Evolutionary conservation across 768 basidiomycete genomes (phyloP).

Genomic region (Collybia mongolica): DNA sequence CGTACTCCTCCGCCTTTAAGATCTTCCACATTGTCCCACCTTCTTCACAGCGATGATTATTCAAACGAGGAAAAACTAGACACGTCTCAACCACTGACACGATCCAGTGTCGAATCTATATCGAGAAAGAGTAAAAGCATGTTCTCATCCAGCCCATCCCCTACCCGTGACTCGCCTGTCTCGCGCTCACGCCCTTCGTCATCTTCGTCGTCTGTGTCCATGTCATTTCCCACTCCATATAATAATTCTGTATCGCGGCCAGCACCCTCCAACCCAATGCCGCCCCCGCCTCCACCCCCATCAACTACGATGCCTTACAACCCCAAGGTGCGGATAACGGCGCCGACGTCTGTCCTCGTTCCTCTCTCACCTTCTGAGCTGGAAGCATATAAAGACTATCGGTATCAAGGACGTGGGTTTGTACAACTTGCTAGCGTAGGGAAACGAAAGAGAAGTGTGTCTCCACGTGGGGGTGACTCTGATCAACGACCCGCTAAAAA

Average conservation of each 20-base stretch:
- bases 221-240: conserved; percentile 12
- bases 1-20: conserved; percentile 30
- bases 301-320: conserved; percentile 56
- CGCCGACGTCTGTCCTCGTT: conserved; percentile 57
- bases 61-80: conserved; percentile 29
- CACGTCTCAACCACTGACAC: conserved; percentile 26
- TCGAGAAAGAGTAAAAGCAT: conserved; percentile 16
- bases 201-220: conserved; percentile 30
- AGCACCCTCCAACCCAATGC: conserved; percentile 27
- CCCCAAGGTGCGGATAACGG: conserved; percentile 59
- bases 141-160: conserved; percentile 22
- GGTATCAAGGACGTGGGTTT: conserved; percentile 57
- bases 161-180: conserved; percentile 24
- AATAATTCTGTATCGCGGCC: conserved; percentile 13
- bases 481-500: conserved; percentile 46
- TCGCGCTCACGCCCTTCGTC: conserved; percentile 35
- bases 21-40: conserved; percentile 45
- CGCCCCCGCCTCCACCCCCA: conserved; percentile 29
- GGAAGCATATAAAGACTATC: conserved; percentile 53
- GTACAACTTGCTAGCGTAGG: conserved; percentile 36
- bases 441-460: conserved; percentile 25
- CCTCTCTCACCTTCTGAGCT: conserved; percentile 67
- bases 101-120: conserved; percentile 16
- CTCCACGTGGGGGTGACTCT: conserved; percentile 31
- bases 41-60: conserved; percentile 31